Evolutionary conservation across 371 early-diverging fungal species (phyloP), one percentile per base, ranked within the genome.

Genomic region (Mortierella sp.): DNA sequence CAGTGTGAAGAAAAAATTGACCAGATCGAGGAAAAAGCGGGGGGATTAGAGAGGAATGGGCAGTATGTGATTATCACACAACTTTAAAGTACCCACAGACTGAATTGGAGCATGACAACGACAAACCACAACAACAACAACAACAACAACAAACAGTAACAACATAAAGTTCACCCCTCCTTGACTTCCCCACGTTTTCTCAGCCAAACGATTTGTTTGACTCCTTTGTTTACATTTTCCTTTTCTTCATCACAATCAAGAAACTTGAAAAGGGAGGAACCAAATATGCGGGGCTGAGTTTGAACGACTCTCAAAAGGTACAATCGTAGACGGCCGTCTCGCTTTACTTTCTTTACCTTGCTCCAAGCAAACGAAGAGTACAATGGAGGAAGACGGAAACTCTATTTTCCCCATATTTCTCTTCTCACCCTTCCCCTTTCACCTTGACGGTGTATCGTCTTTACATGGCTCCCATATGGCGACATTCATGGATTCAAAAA

Each of bases 261-360:
- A 35, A 32, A 65, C 56, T 38, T 68, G 68, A 70, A 71, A 71
- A 44, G 71, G 55, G 21, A 70, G 43, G 43, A 27, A 27, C 2
- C 14, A 14, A 74, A 56, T 70, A 71, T 78, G 83, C 82, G 82
- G 82, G 82, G 82, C 82, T 82, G 82, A 82, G 82, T 82, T 82
- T 78, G 72, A 82, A 82, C 56, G 35, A 41, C 56, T 21, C 54
- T 54, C 54, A 54, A 63, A 38, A 63, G 54, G 38, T 11, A 4
- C 27, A 55, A 24, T 27, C 51, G n/a, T 35, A 16, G 58, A 29
- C 7, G 18, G 21, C 24, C 43, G 24, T 29, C 6, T 29, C 4
- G 32, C 29, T 16, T 60, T 63, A 4, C 18, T 6, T 63, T 63
- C 41, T 41, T 41, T 3, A 41, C 41, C 41, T 63, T 32, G 35